Base-by-base conservation (phyloP, 2,329 filamentous ascomycete species). In the Neonectria hederae region DNA sequence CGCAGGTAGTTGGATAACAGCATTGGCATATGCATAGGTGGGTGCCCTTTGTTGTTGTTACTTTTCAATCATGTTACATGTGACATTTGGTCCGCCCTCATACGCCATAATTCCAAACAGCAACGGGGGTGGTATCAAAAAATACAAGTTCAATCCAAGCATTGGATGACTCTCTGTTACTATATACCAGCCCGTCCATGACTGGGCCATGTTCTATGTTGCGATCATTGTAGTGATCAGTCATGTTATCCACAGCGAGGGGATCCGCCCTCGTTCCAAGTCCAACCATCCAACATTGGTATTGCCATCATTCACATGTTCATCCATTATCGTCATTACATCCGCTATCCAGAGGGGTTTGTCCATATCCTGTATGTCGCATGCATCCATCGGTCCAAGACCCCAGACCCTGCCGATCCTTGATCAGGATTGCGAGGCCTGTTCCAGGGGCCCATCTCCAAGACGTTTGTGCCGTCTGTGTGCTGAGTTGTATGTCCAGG, bases 241-340 rank as follows among this genome's bases (percentile, higher is more conserved):
- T 46, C 22, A 43, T 40, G 26, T 9, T 42, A 57, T 26, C 49
- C 48, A 53, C 19, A 14, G 22, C 26, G 24, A 51, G 43, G 52
- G 21, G 21, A 54, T 61, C 21, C 19, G 45, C 49, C 43, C 21
- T 58, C 38, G 40, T 46, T 30, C 22, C 54, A 46, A 56, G 43
- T 54, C 26, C 49, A 43, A 55, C 46, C 46, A 45, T 49, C 51
- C 54, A 49, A 49, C 43, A 45, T 40, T 63, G 22, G 62, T 56
- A 26, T 62, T 54, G 62, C 69, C 57, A 66, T 72, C 28, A 62
- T 45, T 54, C 57, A 63, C 66, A 63, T 72, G 28, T 62, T 60
- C 52, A 61, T 59, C 68, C 70, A 70, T 69, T 63, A 72, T 67
- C 70, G 60, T 72, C 56, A 68, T 67, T 65, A 61, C 49, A 53